Percentiles rank a stretch among this genome's conserved stretches.
These are phyloP conservation scores for Ophiosphaerella narmari DNA, from an alignment of 2,329 filamentous ascomycete genomes.

Conservation along the genomic window DNA sequence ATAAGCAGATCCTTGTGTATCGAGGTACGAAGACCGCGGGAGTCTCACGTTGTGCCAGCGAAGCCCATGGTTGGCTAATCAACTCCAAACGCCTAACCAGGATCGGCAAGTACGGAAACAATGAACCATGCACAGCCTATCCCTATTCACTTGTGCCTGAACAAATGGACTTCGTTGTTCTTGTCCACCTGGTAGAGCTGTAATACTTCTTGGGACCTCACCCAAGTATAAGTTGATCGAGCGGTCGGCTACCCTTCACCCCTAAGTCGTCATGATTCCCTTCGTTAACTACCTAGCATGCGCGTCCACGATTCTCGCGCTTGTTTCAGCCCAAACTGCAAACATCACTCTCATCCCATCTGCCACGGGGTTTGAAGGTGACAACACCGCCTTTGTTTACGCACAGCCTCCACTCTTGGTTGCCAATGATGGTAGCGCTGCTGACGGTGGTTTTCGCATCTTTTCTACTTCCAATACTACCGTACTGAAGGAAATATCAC, in stretches of 20 bases:
- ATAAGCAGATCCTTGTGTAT: background rate
- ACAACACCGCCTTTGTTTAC: constrained; percentile 36
- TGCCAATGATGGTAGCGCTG: constrained; percentile 35
- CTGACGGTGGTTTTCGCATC: constrained; percentile 31
- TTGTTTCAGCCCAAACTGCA: constrained; percentile 3
- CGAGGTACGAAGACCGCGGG: background rate
- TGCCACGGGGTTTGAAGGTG: constrained; percentile 31
- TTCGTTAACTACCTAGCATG: background rate
- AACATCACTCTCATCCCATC: constrained; percentile 27
- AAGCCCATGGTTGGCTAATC: constrained; percentile 14
- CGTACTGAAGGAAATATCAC: constrained; percentile 15
- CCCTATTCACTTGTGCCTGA: background rate
- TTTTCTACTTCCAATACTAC: constrained; percentile 16
- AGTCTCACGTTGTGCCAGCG: constrained; percentile 25
- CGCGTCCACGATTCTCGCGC: background rate
- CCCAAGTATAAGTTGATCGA: background rate
- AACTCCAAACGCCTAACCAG: constrained; percentile 6
- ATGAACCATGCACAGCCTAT: background rate
- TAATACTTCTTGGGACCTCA: no score
- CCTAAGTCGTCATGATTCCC: background rate
- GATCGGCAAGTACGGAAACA: constrained; percentile 14
- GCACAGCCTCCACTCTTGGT: constrained; percentile 22
- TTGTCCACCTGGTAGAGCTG: no score
- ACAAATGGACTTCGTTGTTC: background rate
- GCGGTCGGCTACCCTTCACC: background rate